These are phyloP conservation scores for Eremomyces bilateralis DNA, from an alignment of 495 filamentous ascomycete genomes.

Conservation along the genomic window DNA sequence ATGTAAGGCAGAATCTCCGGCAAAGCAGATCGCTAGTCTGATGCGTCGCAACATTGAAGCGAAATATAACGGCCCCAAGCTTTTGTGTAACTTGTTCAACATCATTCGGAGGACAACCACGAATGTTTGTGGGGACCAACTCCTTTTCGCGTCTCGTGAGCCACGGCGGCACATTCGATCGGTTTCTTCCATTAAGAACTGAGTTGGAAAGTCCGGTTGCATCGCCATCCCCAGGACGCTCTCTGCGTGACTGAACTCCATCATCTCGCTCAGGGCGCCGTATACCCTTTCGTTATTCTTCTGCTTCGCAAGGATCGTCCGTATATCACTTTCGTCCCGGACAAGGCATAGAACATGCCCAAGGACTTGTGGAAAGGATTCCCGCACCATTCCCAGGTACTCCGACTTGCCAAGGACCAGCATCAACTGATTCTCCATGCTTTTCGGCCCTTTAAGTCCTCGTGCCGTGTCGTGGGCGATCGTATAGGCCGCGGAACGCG, in stretches of 20 bases:
- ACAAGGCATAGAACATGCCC: conserved; percentile 45
- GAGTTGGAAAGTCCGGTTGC: conserved; percentile 67
- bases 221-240: conserved; percentile 45
- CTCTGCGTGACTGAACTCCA: conserved; percentile 34
- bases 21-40: conserved; percentile 55
- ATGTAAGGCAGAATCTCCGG: conserved; percentile 42
- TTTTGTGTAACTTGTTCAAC: conserved; percentile 63
- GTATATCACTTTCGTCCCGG: too few relatives aligned
- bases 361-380: conserved; percentile 55
- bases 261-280: conserved; percentile 43
- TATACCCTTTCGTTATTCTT: conserved; percentile 31
- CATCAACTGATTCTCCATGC: conserved; percentile 27
- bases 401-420: conserved; percentile 42
- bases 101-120: conserved; percentile 57
- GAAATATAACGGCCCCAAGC: conserved; percentile 65
- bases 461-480: conserved; percentile 26
- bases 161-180: conserved; percentile 52
- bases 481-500: conserved; percentile 64
- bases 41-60: conserved; percentile 75
- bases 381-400: conserved; percentile 36
- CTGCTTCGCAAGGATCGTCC: too few relatives aligned
- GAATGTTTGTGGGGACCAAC: conserved; percentile 62
- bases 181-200: conserved; percentile 50
- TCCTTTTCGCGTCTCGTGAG: conserved; percentile 33
- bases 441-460: conserved; percentile 23